A percentile compares a stretch with the other conserved stretches of the same genome.
phyloP scores from a whole-genome alignment of 2,329 filamentous ascomycete species.

The Eurotiales sp. region DNA sequence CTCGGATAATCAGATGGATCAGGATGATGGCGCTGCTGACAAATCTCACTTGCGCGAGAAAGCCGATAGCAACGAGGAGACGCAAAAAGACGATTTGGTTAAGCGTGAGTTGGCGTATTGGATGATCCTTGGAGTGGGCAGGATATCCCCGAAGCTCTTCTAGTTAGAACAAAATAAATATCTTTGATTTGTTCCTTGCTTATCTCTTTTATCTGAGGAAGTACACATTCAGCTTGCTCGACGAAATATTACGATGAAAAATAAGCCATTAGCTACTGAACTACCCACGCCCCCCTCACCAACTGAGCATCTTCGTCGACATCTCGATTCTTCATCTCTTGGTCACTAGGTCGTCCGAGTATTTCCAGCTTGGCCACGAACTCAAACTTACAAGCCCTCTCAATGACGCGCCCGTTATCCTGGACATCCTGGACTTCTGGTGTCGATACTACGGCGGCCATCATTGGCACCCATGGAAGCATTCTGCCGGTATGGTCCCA shows the following conservation, averaged over 20 bases:
- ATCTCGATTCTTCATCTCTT: background rate
- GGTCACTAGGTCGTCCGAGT: background rate
- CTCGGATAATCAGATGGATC: slow-evolving; percentile 51
- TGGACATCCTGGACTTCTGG: background rate
- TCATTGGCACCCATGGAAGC: slow-evolving; percentile 1
- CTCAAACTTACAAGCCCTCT: background rate
- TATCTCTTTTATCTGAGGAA: too few relatives aligned
- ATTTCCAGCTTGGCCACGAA: slow-evolving; percentile 2
- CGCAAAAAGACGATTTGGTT: slow-evolving; percentile 62
- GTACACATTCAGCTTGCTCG: too few relatives aligned
- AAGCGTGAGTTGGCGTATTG: slow-evolving; percentile 91
- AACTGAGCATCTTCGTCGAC: background rate
- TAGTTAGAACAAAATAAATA: background rate
- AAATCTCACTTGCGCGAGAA: slow-evolving; percentile 6
- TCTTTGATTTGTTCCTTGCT: too few relatives aligned
- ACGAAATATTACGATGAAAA: too few relatives aligned
- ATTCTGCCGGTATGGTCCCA: background rate
- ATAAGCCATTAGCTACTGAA: background rate
- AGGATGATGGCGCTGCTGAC: slow-evolving; percentile 8
- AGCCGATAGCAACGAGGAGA: background rate
- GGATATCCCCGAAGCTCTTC: slow-evolving; percentile 52
- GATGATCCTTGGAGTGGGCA: slow-evolving; percentile 86
- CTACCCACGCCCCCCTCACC: background rate
- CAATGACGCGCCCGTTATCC: background rate
- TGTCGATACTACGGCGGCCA: slow-evolving; percentile 1